These are phyloP conservation scores for Gossypium aridum DNA, from an alignment of 441 rosid species.

Conservation along the genomic window DNA sequence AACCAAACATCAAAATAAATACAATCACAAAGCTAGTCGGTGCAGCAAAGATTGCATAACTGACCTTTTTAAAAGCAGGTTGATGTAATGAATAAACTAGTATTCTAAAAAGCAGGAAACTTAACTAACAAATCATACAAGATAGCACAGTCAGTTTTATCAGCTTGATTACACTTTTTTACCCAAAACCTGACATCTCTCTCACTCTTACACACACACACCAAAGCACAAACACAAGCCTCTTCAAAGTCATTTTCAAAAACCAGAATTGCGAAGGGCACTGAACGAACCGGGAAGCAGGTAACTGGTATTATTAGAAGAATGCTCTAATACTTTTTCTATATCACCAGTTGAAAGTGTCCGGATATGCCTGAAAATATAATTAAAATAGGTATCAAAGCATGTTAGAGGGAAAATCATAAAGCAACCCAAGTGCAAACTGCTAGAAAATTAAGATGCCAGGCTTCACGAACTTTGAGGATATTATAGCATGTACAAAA, in stretches of 20 bases:
- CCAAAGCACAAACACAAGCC: not conserved
- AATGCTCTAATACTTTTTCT: slow-evolving; percentile 56
- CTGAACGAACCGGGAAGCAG: slow-evolving; percentile 79
- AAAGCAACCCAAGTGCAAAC: slow-evolving; percentile 14
- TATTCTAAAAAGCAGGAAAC: slow-evolving; percentile 4
- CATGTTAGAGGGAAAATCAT: slow-evolving; percentile 13
- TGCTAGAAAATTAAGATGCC: slow-evolving; percentile 11
- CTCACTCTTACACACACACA: not conserved
- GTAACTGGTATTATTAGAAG: slow-evolving; percentile 52
- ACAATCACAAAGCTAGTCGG: slow-evolving; percentile 21
- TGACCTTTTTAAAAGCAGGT: not conserved
- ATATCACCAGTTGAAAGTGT: slow-evolving; percentile 74
- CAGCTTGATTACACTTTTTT: not conserved
- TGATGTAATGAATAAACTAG: slow-evolving; percentile 9
- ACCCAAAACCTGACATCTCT: not conserved
- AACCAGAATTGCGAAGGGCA: slow-evolving; percentile 7
- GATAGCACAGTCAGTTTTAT: slow-evolving; percentile 10
- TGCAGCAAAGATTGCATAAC: slow-evolving; percentile 11
- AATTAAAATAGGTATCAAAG: slow-evolving; percentile 18
- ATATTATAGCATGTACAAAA: slow-evolving; percentile 79
- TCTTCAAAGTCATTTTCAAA: slow-evolving; percentile 3
- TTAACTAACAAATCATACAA: not conserved
- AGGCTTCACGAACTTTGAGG: slow-evolving; percentile 76
- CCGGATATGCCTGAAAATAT: slow-evolving; percentile 67
- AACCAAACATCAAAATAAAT: slow-evolving; percentile 21